Evolutionary conservation across 352 stramenopile species (phyloP).

Genomic region (Globisporangium splendens): DNA sequence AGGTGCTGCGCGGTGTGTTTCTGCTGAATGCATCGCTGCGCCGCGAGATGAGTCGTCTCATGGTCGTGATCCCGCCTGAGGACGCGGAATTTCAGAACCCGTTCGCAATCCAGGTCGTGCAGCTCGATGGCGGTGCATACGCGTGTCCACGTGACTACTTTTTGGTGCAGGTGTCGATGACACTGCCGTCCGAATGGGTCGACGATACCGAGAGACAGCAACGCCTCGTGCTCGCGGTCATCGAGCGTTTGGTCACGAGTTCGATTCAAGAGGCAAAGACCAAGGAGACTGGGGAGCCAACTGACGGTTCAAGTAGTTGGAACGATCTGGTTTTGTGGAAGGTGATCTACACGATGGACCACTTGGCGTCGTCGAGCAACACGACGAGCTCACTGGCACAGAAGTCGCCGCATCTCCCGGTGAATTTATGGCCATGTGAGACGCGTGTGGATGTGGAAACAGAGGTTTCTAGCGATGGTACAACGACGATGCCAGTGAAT

Average conservation of each 20-base stretch:
- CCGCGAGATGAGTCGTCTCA: constrained; percentile 36
- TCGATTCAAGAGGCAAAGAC: constrained; percentile 3
- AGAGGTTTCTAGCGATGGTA: not conserved
- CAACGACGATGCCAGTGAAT: constrained; percentile 10
- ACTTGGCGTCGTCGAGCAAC: constrained; percentile 23
- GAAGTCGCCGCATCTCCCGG: constrained; percentile 28
- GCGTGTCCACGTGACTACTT: constrained; percentile 59
- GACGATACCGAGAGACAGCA: constrained; percentile 29
- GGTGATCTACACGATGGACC: constrained; percentile 63
- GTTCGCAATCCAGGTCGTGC: constrained; percentile 66
- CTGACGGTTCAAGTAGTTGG: constrained; percentile 1
- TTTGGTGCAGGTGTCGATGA: constrained; percentile 65
- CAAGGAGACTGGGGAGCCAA: not conserved
- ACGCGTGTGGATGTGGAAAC: constrained; percentile 19
- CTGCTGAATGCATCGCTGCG: constrained; percentile 42
- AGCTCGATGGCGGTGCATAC: constrained; percentile 62
- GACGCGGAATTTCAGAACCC: constrained; percentile 49
- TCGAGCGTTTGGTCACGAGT: constrained; percentile 29
- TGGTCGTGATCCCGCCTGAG: constrained; percentile 67
- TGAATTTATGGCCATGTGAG: constrained; percentile 50
- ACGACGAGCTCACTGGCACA: constrained; percentile 6
- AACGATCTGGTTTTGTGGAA: constrained; percentile 41
- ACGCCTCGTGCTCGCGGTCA: constrained; percentile 33
- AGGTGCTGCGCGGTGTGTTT: constrained; percentile 59
- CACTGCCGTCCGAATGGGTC: constrained; percentile 38